phyloP scores from a whole-genome alignment of 805 yeast species.

The Candida dendrica region DNA sequence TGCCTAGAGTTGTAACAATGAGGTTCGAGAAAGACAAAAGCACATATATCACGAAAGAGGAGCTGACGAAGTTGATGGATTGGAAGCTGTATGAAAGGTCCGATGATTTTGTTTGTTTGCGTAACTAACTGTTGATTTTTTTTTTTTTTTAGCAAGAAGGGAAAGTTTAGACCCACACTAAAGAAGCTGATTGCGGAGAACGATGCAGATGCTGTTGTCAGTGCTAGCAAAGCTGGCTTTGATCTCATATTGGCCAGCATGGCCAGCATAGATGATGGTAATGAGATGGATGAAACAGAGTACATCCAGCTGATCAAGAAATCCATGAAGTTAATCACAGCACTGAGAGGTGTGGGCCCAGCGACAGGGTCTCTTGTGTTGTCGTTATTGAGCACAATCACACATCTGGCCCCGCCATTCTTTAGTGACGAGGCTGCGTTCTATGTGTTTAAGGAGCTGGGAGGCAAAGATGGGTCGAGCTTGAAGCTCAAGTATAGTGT shows the following conservation, averaged over 20 bases:
- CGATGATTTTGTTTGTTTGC: no score
- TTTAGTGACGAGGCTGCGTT: conserved; percentile 20
- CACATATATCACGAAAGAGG: conserved; percentile 9
- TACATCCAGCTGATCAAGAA: conserved; percentile 7
- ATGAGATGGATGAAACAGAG: conserved; percentile 1
- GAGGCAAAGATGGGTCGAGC: not conserved
- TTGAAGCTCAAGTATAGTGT: conserved; percentile 15
- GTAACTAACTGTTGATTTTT: not conserved
- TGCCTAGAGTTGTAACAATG: conserved; percentile 4
- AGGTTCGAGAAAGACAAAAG: conserved; percentile 3
- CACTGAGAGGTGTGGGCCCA: conserved; percentile 20
- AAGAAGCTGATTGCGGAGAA: conserved; percentile 16
- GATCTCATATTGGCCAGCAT: conserved; percentile 2
- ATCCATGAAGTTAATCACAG: conserved; percentile 5
- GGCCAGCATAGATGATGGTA: not conserved
- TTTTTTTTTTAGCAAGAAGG: conserved; percentile 9
- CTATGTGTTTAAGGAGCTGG: conserved; percentile 5
- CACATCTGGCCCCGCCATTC: conserved; percentile 17
- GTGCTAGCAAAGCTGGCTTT: conserved; percentile 9
- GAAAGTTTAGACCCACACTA: conserved; percentile 20
- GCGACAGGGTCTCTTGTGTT: conserved; percentile 20
- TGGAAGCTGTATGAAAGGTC: conserved; percentile 14
- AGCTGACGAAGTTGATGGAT: conserved; percentile 16
- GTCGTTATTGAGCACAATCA: conserved; percentile 10
- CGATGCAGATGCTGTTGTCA: conserved; percentile 6